A percentile compares a stretch with the other conserved stretches of the same genome.
phyloP scores from a whole-genome alignment of 495 filamentous ascomycete genomes.

The Staphylotrichum tortipilum region DNA sequence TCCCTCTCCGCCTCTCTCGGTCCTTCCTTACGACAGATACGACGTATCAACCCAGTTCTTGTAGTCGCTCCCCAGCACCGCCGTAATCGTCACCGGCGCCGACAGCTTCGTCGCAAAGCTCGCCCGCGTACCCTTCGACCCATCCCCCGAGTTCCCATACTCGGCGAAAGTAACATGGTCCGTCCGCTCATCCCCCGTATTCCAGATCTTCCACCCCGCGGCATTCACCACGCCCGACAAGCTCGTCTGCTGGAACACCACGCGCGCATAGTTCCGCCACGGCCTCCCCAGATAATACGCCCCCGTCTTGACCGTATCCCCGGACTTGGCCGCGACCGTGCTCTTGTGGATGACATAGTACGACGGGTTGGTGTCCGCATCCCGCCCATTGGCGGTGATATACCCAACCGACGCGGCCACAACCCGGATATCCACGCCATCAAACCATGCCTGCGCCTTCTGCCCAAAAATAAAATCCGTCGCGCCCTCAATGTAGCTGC shows the following conservation, averaged over 20 bases:
- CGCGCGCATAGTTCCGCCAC: slow-evolving; percentile 52
- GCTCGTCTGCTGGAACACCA: slow-evolving; percentile 51
- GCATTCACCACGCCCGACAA: slow-evolving; percentile 51
- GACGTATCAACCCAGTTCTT: background rate
- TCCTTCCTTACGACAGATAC: background rate
- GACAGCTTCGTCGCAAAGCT: slow-evolving; percentile 43
- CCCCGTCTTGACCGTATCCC: slow-evolving; percentile 39
- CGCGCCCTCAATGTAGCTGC: slow-evolving; percentile 48
- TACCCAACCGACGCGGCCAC: slow-evolving; percentile 38
- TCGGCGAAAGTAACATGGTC: slow-evolving; percentile 49
- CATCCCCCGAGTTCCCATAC: slow-evolving; percentile 51
- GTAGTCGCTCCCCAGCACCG: slow-evolving; percentile 38
- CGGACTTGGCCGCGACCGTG: slow-evolving; percentile 37
- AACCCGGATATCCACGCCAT: slow-evolving; percentile 48
- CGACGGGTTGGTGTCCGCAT: slow-evolving; percentile 37
- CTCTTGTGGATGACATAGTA: slow-evolving; percentile 59
- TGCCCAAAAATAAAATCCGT: slow-evolving; percentile 64
- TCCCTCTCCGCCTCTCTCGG: too few relatives aligned
- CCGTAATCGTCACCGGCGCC: slow-evolving; percentile 36
- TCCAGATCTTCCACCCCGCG: slow-evolving; percentile 56
- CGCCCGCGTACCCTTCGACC: slow-evolving; percentile 50
- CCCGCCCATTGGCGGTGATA: slow-evolving; percentile 48
- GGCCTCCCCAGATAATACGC: slow-evolving; percentile 58
- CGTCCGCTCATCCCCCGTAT: slow-evolving; percentile 37
- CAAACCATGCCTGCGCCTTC: slow-evolving; percentile 52